Evolutionary conservation across 495 filamentous ascomycete genomes (phyloP), one percentile per base, ranked within the genome.

Genomic region (Elaphomyces granulatus): DNA sequence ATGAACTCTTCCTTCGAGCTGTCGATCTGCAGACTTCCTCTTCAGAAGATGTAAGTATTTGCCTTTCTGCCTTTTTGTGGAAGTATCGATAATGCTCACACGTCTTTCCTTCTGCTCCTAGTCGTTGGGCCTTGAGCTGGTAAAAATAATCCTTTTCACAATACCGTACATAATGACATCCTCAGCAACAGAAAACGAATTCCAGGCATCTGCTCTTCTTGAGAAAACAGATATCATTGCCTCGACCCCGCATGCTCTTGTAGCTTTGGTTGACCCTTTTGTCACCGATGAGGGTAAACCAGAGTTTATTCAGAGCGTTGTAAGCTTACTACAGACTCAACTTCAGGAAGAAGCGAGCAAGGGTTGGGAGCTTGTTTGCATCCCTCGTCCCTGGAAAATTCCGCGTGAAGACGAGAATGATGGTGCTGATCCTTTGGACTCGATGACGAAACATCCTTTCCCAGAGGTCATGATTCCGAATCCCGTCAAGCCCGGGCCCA

Each of bases 141-240:
- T 93, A 53, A 95, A 95, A 59, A 83, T 95, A 46, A 92, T 95
- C 41, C 72, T 95, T 30, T 74, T 94, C 31, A 90, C 86, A 0
- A 80, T 96, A 42, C 88, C 90, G 4, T 99, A 95, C 57, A 67
- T 88, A 28, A 77, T 95, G 67, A 74, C 78, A 31, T 78, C 83
- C 2, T 73, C 80, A 9, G 72, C 68, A 4, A 63, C 70, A 30
- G 72, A 70, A 16, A 76, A 77, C 42, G 72, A 81, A 46, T 66
- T 75, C 28, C 77, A 81, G 46, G 86, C 87, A 9, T 58, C 64
- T 1, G 72, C 77, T 15, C 64, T 96, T n/a, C 73, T 99, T 47
- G 80, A 87, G 32, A 94, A 87, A 59, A 94, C 92, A 6, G 85
- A 86, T 42, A 81, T 94, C 47, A 87, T 95, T 50, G 84, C 87